phyloP scores from a whole-genome alignment of 106 monocot species.

The Xerophyta viscosa region DNA sequence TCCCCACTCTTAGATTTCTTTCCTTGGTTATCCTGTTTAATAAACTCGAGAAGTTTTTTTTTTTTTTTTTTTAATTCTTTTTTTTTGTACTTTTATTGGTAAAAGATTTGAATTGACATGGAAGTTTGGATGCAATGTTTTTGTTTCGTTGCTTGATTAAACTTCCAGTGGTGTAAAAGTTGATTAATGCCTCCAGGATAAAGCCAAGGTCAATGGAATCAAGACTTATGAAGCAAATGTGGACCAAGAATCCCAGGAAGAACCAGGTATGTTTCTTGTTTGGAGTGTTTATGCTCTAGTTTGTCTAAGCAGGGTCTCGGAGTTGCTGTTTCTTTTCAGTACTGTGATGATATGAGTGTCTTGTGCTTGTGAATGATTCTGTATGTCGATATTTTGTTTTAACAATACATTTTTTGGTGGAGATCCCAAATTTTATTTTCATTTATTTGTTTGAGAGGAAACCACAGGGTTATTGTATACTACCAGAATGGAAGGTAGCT shows the following conservation, averaged over 20 bases:
- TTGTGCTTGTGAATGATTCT: no score
- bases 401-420: no score
- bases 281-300: no score
- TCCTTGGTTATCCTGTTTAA: no score
- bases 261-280: conserved; percentile 27
- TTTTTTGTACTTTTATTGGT: neutral
- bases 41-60: neutral
- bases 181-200: neutral
- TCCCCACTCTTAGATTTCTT: neutral
- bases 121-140: neutral
- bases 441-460: no score
- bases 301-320: no score
- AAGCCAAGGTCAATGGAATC: neutral
- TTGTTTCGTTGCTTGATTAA: neutral
- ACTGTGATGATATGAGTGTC: no score
- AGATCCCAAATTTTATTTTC: no score
- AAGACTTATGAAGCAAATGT: conserved; percentile 2
- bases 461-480: no score
- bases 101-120: neutral
- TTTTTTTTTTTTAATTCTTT: neutral
- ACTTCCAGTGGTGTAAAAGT: neutral
- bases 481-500: no score
- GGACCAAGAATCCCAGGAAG: conserved; percentile 9
- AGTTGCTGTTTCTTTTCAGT: no score
- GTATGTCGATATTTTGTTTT: no score